These are phyloP conservation scores for Hypomontagnella monticulosa DNA, from an alignment of 495 filamentous ascomycete species.

Conservation along the genomic window DNA sequence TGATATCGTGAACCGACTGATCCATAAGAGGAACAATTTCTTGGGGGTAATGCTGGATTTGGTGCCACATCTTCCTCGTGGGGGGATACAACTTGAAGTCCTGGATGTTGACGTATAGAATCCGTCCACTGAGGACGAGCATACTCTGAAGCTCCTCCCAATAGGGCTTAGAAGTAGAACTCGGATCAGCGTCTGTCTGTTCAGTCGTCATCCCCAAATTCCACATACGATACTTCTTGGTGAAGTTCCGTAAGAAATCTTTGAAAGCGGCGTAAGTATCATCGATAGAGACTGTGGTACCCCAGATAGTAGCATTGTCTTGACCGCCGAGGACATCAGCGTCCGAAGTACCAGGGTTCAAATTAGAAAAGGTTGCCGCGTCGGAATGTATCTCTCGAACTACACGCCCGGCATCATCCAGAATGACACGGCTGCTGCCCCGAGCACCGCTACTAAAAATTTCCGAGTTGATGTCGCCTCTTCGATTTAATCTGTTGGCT, in stretches of 20 bases:
- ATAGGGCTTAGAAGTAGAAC: conserved; percentile 77
- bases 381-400: conserved; percentile 72
- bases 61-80: conserved; percentile 93
- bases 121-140: conserved; percentile 81
- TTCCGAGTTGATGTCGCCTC: conserved; percentile 86
- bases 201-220: conserved; percentile 81
- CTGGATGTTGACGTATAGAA: conserved; percentile 85
- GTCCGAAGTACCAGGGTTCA: conserved; percentile 89
- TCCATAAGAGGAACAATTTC: conserved; percentile 98
- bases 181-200: conserved; percentile 70
- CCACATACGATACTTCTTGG: conserved; percentile 92
- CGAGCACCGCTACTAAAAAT: conserved; percentile 70
- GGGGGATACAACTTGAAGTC: conserved; percentile 94
- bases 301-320: conserved; percentile 90
- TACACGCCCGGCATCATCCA: conserved; percentile 82
- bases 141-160: conserved; percentile 88
- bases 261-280: conserved; percentile 88
- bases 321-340: conserved; percentile 85
- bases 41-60: conserved; percentile 88
- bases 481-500: conserved; percentile 59
- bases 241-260: conserved; percentile 89
- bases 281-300: conserved; percentile 92
- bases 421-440: conserved; percentile 75
- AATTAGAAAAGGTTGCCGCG: conserved; percentile 84
- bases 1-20: conserved; percentile 88